These are phyloP conservation scores for Diospyros kaki DNA, from an alignment of 148 eudicot species.

Conservation along the genomic window DNA sequence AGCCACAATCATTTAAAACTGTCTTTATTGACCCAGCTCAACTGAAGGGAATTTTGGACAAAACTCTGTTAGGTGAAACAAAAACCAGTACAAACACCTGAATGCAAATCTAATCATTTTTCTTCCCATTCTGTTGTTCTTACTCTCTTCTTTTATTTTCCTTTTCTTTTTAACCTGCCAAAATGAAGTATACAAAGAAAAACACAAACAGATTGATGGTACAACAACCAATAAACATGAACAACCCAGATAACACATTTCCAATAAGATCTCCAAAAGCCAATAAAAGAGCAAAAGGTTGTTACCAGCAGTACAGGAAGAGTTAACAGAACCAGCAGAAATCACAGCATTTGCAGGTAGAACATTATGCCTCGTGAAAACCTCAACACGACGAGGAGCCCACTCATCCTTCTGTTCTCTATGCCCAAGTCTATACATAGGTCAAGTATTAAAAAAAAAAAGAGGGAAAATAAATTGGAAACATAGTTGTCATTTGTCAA, in stretches of 20 bases:
- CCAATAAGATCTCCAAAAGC: conserved; percentile 1
- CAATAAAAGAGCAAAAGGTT: conserved; percentile 7
- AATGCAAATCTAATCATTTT: no score
- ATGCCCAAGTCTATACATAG: conserved; percentile 70
- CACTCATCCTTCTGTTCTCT: conserved; percentile 97
- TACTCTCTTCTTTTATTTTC: not conserved
- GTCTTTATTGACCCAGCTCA: no score
- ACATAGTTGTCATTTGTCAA: no score
- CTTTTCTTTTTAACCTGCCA: not conserved
- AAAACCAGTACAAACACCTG: no score
- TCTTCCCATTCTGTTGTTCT: not conserved
- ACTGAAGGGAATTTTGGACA: no score
- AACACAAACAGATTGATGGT: not conserved
- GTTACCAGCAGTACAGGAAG: conserved; percentile 93
- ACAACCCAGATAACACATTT: not conserved
- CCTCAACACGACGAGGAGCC: conserved; percentile 77
- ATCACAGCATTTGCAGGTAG: conserved; percentile 82
- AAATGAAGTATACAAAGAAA: not conserved
- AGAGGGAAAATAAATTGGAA: not conserved
- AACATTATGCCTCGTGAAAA: conserved; percentile 78
- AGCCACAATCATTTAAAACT: no score
- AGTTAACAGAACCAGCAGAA: conserved; percentile 84
- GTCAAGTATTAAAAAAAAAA: conserved; percentile 9
- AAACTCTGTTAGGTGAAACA: no score
- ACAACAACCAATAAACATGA: not conserved